phyloP scores from a whole-genome alignment of 225 moss, liverwort and hornwort species.

The Neckera pumila region DNA sequence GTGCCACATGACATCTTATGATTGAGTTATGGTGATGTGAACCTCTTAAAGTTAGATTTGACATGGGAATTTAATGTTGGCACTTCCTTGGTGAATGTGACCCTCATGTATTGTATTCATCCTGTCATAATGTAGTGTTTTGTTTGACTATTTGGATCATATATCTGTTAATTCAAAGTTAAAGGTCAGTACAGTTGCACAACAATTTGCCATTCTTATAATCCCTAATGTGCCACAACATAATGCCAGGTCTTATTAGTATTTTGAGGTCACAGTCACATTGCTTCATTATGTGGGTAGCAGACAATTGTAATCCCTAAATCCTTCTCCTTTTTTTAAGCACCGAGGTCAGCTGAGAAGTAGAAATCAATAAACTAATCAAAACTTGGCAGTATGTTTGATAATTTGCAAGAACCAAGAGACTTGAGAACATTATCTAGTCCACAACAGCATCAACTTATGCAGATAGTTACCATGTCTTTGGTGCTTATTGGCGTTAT shows the following conservation, averaged over 20 bases:
- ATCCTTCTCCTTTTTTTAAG: neutral
- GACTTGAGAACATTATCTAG: neutral
- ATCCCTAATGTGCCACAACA: no score
- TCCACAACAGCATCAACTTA: neutral
- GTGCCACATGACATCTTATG: fast-evolving
- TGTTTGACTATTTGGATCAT: neutral
- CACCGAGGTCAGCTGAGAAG: neutral
- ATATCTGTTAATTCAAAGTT: neutral
- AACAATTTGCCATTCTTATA: neutral
- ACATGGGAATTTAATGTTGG: neutral
- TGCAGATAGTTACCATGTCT: neutral
- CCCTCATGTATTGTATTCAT: neutral
- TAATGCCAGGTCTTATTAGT: neutral
- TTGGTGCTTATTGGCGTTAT: neutral
- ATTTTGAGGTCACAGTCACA: neutral
- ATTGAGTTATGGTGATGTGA: neutral
- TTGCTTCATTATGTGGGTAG: neutral
- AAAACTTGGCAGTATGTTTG: neutral
- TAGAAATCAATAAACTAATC: neutral
- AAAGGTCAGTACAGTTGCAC: neutral
- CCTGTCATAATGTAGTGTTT: fast-evolving
- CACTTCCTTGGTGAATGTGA: no score
- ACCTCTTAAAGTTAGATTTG: neutral
- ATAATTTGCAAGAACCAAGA: neutral
- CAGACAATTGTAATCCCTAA: no score